Evolutionary conservation across 129 eudicot genomes (phyloP).

Genomic region (Chrysanthemum makinoi): DNA sequence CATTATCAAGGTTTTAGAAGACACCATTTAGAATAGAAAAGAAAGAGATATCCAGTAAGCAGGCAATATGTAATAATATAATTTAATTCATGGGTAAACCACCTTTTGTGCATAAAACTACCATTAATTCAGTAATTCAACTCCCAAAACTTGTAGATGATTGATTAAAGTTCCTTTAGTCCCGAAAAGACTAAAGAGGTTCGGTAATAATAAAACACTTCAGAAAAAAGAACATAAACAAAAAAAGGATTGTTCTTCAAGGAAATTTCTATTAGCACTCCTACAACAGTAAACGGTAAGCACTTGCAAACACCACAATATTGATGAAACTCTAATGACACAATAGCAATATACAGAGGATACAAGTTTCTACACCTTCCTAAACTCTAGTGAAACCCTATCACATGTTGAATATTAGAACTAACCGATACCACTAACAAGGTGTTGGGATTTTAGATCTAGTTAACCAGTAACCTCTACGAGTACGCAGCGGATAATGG

Average conservation of each 20-base stretch:
- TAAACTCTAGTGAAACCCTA: not conserved
- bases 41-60: not conserved
- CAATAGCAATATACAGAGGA: not conserved
- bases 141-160: not conserved
- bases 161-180: slow-evolving; percentile 13
- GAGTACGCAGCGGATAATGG: no score
- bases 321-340: not conserved
- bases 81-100: no score
- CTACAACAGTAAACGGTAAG: not conserved
- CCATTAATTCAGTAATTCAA: not conserved
- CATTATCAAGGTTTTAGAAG: slow-evolving; percentile 45
- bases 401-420: not conserved
- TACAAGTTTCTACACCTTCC: not conserved
- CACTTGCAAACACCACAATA: not conserved
- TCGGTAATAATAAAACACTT: not conserved
- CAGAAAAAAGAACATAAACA: no score
- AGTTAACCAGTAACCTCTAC: no score
- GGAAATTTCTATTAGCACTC: not conserved
- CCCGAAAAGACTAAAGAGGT: not conserved
- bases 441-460: no score
- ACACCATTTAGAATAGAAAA: slow-evolving; percentile 54
- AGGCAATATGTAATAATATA: not conserved
- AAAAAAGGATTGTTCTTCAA: not conserved
- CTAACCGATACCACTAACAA: no score
- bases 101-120: not conserved